Conservation (phyloP, 208 protist species). For the Crithidia acanthocephali region DNA sequence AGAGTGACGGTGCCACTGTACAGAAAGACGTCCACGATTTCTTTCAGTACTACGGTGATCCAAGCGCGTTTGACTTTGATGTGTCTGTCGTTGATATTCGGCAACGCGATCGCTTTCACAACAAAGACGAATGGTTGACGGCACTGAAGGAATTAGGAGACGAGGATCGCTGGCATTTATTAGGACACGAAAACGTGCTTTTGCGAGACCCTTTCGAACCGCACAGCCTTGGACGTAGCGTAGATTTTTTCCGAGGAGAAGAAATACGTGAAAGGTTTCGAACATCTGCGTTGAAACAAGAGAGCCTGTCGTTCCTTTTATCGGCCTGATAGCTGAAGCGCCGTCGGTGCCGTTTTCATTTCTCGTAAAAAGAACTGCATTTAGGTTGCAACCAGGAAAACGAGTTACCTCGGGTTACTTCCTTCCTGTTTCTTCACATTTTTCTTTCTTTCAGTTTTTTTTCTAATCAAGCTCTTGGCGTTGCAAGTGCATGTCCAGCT, state of each 20-base stretch:
- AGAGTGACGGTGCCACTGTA: slow-evolving; percentile 33
- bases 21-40: slow-evolving; percentile 59
- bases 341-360: too few species aligned
- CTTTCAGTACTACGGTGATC: slow-evolving; percentile 61
- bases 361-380: too few species aligned
- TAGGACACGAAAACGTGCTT: slow-evolving; percentile 72
- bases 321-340: too few species aligned
- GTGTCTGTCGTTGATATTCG: slow-evolving; percentile 77
- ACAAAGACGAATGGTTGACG: slow-evolving; percentile 69
- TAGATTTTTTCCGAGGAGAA: slow-evolving; percentile 85
- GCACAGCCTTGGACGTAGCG: slow-evolving; percentile 76
- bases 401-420: too few species aligned
- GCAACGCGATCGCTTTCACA: slow-evolving; percentile 24
- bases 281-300: slow-evolving; percentile 38
- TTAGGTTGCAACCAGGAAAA: too few species aligned
- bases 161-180: slow-evolving; percentile 62
- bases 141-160: slow-evolving; percentile 31
- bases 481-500: too few species aligned
- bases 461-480: too few species aligned
- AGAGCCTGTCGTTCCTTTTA: slow-evolving; percentile 30
- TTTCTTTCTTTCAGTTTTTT: too few species aligned
- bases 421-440: too few species aligned
- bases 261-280: slow-evolving; percentile 74
- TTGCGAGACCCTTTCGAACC: slow-evolving; percentile 78
- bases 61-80: slow-evolving; percentile 71